Base-by-base conservation (phyloP, 2,329 filamentous ascomycete species). In the Beauveria australis region DNA sequence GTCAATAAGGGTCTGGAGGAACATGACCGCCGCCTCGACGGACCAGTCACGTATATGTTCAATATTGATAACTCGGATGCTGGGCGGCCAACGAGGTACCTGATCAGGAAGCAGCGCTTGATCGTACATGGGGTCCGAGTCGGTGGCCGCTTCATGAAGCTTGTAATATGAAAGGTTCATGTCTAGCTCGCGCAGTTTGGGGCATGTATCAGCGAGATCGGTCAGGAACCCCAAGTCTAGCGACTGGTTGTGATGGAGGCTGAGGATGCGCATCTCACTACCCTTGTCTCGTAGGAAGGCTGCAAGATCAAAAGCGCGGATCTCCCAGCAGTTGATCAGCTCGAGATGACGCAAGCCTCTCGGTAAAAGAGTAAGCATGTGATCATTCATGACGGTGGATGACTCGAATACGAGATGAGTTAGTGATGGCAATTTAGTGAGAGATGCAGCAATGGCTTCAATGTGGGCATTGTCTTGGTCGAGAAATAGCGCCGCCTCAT, bases 81-180 rank as follows among this genome's bases (percentile, higher is more conserved):
- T 85, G 5, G 78, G 70, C 2, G 93, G 92, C 93, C 93, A 97
- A 0, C 80, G 83, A 0, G 93, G 92, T 5, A 87, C 73, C 63
- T 95, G 83, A 19, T 79, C 76, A 12, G 79, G 76, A 1, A 73
- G 72, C n/a, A 96, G 76, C 1, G 92, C 79, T 22, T 82, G 76
- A 1, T 89, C 83, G 68, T 92, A 96, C 53, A 86, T 79, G 0
- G 92, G 91, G 61, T 91, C 86, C 1, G 87, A 85, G 67, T 94
- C 89, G 53, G 84, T 83, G 64, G 86, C 84, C 53, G 81, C 83
- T 57, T 81, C 78, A 62, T 90, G 84, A 46, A 86, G 82, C 64
- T 87, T 88, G 73, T 86, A 92, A 68, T 92, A 94, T 16, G 85
- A 87, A 56, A 95, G 76, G 66, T 96, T 90, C 80, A 96, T 87